Evolutionary conservation across 208 protist species (phyloP).

Genomic region (Trypanosoma scelopori): DNA sequence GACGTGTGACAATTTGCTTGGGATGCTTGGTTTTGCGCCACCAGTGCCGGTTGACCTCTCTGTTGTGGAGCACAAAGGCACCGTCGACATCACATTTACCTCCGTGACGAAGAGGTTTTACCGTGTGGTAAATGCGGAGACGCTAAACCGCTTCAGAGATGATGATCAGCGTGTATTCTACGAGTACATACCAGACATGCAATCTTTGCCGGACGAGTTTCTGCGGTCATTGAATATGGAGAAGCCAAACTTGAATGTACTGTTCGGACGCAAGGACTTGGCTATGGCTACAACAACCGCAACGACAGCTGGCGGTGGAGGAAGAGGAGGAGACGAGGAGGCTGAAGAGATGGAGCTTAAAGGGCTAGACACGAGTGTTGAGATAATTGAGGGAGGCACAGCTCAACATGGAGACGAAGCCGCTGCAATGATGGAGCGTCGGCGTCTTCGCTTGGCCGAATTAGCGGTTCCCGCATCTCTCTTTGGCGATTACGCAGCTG

Average conservation of each 20-base stretch:
- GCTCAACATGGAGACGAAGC: not conserved
- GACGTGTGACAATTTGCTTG: constrained; percentile 26
- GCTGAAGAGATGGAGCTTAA: not conserved
- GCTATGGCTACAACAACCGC: not conserved
- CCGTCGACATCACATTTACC: constrained; percentile 7
- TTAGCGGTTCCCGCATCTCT: constrained; percentile 18
- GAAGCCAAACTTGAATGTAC: constrained; percentile 21
- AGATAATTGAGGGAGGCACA: not conserved
- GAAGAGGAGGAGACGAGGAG: constrained; percentile 4
- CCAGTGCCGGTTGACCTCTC: constrained; percentile 13
- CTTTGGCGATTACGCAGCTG: constrained; percentile 19
- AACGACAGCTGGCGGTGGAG: not conserved
- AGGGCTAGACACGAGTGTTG: not conserved
- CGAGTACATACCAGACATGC: constrained; percentile 27
- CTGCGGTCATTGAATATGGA: constrained; percentile 1
- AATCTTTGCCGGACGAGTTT: constrained; percentile 8
- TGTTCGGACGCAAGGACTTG: constrained; percentile 4
- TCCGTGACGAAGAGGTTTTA: constrained; percentile 15
- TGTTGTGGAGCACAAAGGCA: constrained; percentile 11
- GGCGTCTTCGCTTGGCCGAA: constrained; percentile 11
- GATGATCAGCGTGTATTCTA: constrained; percentile 34
- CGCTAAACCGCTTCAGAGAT: constrained; percentile 25
- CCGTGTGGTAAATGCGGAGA: constrained; percentile 17
- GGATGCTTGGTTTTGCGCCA: constrained; percentile 20
- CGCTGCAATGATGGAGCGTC: constrained; percentile 8